Evolutionary conservation across 192 early-diverging fungal genomes (phyloP).

Genomic region (Ambispora gerdemannii): DNA sequence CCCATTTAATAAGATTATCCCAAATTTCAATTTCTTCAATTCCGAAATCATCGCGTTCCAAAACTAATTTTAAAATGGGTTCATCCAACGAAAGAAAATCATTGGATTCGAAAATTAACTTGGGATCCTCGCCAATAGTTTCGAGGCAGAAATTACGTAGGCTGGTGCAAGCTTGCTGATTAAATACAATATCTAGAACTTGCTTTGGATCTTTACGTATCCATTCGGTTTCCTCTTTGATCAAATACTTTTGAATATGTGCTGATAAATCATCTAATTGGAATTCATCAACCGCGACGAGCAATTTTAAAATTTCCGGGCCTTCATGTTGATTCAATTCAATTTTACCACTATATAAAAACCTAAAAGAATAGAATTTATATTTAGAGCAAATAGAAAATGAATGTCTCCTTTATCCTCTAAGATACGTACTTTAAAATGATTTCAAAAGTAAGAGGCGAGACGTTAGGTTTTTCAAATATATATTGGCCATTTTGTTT

Average conservation of each 20-base stretch:
- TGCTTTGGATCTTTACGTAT: neutral
- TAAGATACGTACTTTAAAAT: constrained; percentile 1
- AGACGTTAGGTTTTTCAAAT: constrained; percentile 28
- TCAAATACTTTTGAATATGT: constrained; percentile 8
- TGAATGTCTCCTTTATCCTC: neutral
- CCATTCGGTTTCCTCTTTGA: constrained; percentile 2
- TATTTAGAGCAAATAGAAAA: neutral
- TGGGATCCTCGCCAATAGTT: constrained; percentile 10
- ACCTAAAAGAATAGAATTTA: constrained; percentile 12
- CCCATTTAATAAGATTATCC: constrained; percentile 19
- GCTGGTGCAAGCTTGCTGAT: neutral
- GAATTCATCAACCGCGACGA: constrained; percentile 25
- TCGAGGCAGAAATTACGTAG: neutral
- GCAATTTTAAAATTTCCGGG: constrained; percentile 11
- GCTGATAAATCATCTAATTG: constrained; percentile 1
- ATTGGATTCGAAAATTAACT: constrained; percentile 6
- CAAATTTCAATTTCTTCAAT: constrained; percentile 24
- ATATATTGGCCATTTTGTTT: constrained; percentile 16
- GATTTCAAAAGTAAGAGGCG: constrained; percentile 3
- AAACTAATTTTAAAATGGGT: neutral
- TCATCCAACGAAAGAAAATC: constrained; percentile 4
- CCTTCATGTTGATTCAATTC: neutral
- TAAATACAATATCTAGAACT: neutral
- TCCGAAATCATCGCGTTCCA: constrained; percentile 2
- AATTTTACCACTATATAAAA: constrained; percentile 19